These are phyloP conservation scores for Hanseniaspora pseudoguilliermondii DNA, from an alignment of 805 yeast genomes.

Conservation along the genomic window DNA sequence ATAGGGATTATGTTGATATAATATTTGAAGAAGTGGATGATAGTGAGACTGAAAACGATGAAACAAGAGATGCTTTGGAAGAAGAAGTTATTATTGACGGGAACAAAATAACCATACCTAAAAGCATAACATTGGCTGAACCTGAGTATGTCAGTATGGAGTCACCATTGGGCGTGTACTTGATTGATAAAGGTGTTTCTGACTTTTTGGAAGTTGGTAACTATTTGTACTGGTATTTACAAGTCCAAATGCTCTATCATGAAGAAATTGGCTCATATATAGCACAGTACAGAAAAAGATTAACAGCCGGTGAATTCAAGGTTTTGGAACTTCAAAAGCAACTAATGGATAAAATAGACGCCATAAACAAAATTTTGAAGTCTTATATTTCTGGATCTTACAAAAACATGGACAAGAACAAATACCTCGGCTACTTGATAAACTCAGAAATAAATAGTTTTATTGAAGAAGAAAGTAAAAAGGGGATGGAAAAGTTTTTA, in stretches of 20 bases:
- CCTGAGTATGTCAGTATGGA: slow-evolving; percentile 17
- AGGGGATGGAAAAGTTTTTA: slow-evolving; percentile 47
- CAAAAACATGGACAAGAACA: slow-evolving; percentile 42
- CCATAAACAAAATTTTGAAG: background rate
- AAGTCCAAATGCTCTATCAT: slow-evolving; percentile 44
- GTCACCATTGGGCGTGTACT: slow-evolving; percentile 61
- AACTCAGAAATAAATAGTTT: slow-evolving; percentile 33
- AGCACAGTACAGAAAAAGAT: background rate
- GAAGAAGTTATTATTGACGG: slow-evolving; percentile 8
- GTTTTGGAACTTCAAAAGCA: background rate
- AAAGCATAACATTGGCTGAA: slow-evolving; percentile 16
- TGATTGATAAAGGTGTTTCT: slow-evolving; percentile 56
- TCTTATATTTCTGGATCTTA: background rate
- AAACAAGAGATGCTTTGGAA: background rate
- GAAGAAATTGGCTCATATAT: background rate
- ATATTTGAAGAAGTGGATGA: slow-evolving; percentile 20
- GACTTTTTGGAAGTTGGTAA: slow-evolving; percentile 55
- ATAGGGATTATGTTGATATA: slow-evolving; percentile 31
- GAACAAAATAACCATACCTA: slow-evolving; percentile 5
- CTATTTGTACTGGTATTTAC: slow-evolving; percentile 81
- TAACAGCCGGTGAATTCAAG: background rate
- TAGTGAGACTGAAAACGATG: background rate
- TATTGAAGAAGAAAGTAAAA: slow-evolving; percentile 20
- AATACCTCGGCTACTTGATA: slow-evolving; percentile 40
- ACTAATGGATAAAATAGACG: background rate